phyloP scores from a whole-genome alignment of 768 basidiomycete species.

The Hortiboletus campestris region DNA sequence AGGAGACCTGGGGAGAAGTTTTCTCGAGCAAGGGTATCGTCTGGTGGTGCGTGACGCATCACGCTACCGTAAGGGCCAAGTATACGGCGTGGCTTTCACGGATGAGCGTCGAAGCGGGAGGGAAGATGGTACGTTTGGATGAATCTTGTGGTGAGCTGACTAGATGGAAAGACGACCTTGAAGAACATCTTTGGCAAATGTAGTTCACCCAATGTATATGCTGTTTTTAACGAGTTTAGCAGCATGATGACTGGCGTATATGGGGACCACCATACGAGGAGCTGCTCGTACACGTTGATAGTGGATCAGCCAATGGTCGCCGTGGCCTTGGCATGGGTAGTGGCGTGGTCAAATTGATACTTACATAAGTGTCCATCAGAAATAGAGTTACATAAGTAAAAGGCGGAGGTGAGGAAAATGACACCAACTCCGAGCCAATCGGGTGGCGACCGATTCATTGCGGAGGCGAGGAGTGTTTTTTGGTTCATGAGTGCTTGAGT shows the following conservation, averaged over 20 bases:
- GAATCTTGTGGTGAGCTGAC: constrained; percentile 48
- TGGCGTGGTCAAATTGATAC: no score
- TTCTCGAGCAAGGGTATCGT: constrained; percentile 52
- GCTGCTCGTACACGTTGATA: no score
- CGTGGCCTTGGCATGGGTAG: no score
- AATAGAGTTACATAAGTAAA: not conserved
- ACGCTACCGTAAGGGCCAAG: constrained; percentile 23
- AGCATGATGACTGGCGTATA: not conserved
- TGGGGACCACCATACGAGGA: no score
- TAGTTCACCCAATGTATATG: constrained; percentile 1
- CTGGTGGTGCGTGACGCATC: constrained; percentile 46
- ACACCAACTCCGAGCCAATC: not conserved
- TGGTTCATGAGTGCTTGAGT: not conserved
- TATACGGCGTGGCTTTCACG: constrained; percentile 17
- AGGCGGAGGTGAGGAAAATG: not conserved
- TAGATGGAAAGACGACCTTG: constrained; percentile 35
- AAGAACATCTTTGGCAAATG: constrained; percentile 2
- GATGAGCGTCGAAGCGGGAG: constrained; percentile 29
- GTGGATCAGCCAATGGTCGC: not conserved
- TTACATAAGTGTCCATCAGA: no score
- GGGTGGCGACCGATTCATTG: not conserved
- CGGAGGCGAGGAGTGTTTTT: not conserved
- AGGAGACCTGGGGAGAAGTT: constrained; percentile 37
- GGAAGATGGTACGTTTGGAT: constrained; percentile 47
- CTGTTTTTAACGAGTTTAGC: not conserved